Conservation (phyloP, 768 basidiomycete genomes). For the Paxillus involutus region DNA sequence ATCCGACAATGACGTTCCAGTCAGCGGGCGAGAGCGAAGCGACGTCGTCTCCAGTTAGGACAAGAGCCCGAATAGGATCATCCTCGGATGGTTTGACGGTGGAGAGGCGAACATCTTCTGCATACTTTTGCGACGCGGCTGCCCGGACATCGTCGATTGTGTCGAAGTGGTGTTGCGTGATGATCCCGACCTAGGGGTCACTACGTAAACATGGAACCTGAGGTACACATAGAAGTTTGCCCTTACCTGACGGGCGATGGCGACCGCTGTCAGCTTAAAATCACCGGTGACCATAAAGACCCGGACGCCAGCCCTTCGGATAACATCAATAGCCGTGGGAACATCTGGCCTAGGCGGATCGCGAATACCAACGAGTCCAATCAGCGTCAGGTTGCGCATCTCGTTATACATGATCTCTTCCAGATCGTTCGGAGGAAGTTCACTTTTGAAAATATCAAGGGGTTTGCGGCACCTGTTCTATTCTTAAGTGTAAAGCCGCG, state of each 20-base stretch:
- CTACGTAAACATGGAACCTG: constrained; percentile 2
- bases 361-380: constrained; percentile 53
- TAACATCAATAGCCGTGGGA: constrained; percentile 44
- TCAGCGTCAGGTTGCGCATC: constrained; percentile 41
- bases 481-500: neutral
- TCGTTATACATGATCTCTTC: constrained; percentile 40
- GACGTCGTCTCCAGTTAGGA: constrained; percentile 47
- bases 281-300: constrained; percentile 62
- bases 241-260: constrained; percentile 47
- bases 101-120: constrained; percentile 9
- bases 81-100: constrained; percentile 37
- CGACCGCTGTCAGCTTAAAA: constrained; percentile 51
- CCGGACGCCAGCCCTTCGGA: constrained; percentile 49
- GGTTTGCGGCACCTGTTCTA: constrained; percentile 29
- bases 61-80: constrained; percentile 38
- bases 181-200: constrained; percentile 37
- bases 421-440: constrained; percentile 28
- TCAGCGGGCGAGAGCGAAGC: constrained; percentile 34
- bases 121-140: constrained; percentile 14
- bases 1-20: constrained; percentile 40
- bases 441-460: constrained; percentile 24
- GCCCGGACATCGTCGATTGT: constrained; percentile 30
- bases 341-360: constrained; percentile 57
- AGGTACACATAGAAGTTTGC: constrained; percentile 8
- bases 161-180: constrained; percentile 39